A percentile compares a stretch with the other conserved stretches of the same genome.
Conservation (phyloP, 495 filamentous ascomycete species). For the Talaromyces borbonicus region DNA sequence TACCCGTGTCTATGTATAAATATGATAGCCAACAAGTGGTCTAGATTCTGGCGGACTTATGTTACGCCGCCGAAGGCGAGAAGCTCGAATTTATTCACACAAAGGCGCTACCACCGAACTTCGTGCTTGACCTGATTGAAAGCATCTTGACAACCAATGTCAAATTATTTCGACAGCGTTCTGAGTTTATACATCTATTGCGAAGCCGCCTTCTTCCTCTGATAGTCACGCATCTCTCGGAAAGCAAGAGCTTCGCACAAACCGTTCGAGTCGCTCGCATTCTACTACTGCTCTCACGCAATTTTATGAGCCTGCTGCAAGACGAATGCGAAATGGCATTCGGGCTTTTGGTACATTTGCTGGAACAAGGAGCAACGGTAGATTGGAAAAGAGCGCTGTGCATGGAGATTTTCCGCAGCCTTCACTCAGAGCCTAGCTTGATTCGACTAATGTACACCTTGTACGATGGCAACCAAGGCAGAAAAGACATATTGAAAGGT, state of each 20-base stretch:
- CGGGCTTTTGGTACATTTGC: conserved; percentile 72
- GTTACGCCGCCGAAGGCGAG: conserved; percentile 75
- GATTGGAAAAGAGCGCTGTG: conserved; percentile 80
- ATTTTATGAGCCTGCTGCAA: conserved; percentile 63
- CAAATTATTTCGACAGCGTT: conserved; percentile 63
- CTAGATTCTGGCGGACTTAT: conserved; percentile 80
- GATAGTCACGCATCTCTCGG: conserved; percentile 65
- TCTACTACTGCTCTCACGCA: conserved; percentile 64
- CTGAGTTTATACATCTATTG: conserved; percentile 71
- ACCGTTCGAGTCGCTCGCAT: conserved; percentile 76
- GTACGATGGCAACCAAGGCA: conserved; percentile 64
- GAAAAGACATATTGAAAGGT: conserved; percentile 68
- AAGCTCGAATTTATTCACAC: conserved; percentile 69
- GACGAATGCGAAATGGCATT: conserved; percentile 80
- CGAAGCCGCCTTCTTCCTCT: conserved; percentile 76
- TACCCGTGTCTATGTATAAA: not conserved
- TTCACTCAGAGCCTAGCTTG: conserved; percentile 70
- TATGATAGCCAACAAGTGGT: conserved; percentile 13
- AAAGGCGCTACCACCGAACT: conserved; percentile 63
- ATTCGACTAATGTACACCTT: conserved; percentile 70
- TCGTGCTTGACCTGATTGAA: conserved; percentile 85
- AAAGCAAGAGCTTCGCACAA: conserved; percentile 68
- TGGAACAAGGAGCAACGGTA: conserved; percentile 70
- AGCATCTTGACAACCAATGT: conserved; percentile 78
- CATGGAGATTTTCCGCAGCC: conserved; percentile 79